phyloP scores from a whole-genome alignment of 768 basidiomycete genomes.

The Xerocomus spinulosus region DNA sequence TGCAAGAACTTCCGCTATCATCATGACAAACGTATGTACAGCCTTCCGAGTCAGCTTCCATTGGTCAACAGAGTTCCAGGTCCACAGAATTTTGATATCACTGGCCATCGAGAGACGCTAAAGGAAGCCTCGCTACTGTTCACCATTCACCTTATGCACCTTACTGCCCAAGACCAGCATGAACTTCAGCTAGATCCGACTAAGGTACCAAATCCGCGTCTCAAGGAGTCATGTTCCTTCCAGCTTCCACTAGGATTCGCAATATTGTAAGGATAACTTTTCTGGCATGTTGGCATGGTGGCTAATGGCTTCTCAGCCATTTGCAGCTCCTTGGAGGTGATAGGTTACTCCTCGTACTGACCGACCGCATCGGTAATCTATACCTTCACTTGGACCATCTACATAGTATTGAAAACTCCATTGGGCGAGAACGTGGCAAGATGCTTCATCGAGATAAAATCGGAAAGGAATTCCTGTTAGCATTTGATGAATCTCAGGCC shows the following conservation, averaged over 20 bases:
- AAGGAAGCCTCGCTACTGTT: constrained; percentile 15
- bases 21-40: constrained; percentile 4
- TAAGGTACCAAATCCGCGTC: constrained; percentile 19
- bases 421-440: constrained; percentile 27
- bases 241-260: constrained; percentile 16
- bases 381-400: constrained; percentile 38
- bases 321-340: constrained; percentile 38
- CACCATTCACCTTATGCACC: constrained; percentile 24
- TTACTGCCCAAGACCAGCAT: constrained; percentile 26
- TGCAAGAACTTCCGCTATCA: not conserved
- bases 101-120: constrained; percentile 11
- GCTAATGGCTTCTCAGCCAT: constrained; percentile 28
- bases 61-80: constrained; percentile 7
- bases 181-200: constrained; percentile 21
- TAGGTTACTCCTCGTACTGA: constrained; percentile 39
- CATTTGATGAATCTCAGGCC: constrained; percentile 50
- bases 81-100: constrained; percentile 13
- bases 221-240: constrained; percentile 12
- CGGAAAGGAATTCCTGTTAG: constrained; percentile 39
- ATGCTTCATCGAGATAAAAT: constrained; percentile 42
- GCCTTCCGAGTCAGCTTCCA: not conserved
- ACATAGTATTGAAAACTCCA: constrained; percentile 28
- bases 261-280: constrained; percentile 19
- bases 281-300: too few relatives aligned
- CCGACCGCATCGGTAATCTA: constrained; percentile 32